These are phyloP conservation scores for Moniliophthora roreri DNA, from an alignment of 1,284 basidiomycete genomes.

Conservation along the genomic window DNA sequence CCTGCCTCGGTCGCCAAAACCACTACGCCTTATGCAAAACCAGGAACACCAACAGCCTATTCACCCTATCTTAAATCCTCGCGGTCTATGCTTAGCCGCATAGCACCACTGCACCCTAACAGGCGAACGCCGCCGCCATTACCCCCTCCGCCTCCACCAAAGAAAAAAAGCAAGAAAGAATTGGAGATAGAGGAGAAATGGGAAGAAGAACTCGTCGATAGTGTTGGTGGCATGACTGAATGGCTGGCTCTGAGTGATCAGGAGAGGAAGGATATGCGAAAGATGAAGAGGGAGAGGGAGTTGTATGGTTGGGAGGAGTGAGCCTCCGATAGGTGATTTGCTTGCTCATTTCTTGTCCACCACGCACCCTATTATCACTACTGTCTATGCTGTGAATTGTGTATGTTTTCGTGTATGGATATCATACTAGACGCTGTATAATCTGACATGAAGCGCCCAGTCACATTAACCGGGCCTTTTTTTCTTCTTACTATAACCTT, in stretches of 20 bases:
- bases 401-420: too few species aligned
- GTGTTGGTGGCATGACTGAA: slow-evolving; percentile 55
- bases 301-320: slow-evolving; percentile 60
- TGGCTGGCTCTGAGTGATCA: slow-evolving; percentile 68
- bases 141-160: slow-evolving; percentile 59
- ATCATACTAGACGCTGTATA: too few species aligned
- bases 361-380: too few species aligned
- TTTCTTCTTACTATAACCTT: too few species aligned
- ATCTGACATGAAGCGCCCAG: too few species aligned
- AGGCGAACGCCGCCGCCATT: slow-evolving; percentile 69
- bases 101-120: slow-evolving; percentile 73
- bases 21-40: slow-evolving; percentile 14
- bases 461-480: too few species aligned
- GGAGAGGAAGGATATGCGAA: slow-evolving; percentile 59
- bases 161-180: slow-evolving; percentile 76
- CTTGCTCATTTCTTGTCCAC: too few species aligned
- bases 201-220: slow-evolving; percentile 75
- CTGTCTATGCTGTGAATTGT: too few species aligned
- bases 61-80: slow-evolving; percentile 68
- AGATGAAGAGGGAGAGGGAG: slow-evolving; percentile 62
- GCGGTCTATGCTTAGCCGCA: slow-evolving; percentile 56
- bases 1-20: slow-evolving; percentile 24
- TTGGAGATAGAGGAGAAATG: slow-evolving; percentile 72
- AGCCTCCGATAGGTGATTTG: background rate
- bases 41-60: slow-evolving; percentile 38